Percentiles rank a stretch among this genome's conserved stretches.
Evolutionary conservation across 108 stramenopile species (phyloP).

Genomic region (Pseudonitzschia pungens): DNA sequence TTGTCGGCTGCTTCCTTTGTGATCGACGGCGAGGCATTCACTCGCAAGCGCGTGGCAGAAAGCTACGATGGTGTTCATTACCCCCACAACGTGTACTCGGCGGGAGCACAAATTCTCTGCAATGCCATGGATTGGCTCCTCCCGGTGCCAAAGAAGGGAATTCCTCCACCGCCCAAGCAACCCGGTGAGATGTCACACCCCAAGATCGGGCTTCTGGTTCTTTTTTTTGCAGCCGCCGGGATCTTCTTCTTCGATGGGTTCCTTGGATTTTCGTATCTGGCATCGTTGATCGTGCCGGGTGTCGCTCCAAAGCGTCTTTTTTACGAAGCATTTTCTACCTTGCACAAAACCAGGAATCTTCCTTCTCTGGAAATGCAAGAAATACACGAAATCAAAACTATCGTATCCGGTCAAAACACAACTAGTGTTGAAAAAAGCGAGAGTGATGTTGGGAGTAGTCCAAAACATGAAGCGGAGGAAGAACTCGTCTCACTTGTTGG

Average conservation of each 20-base stretch:
- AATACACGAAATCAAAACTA: background rate
- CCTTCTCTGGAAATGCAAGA: slow-evolving; percentile 23
- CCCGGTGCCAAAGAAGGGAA: slow-evolving; percentile 21
- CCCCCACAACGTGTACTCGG: slow-evolving; percentile 76
- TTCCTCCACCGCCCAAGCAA: slow-evolving; percentile 24
- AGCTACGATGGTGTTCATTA: slow-evolving; percentile 90
- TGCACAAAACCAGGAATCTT: slow-evolving; percentile 46
- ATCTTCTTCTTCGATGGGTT: slow-evolving; percentile 77
- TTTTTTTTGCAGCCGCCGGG: slow-evolving; percentile 59
- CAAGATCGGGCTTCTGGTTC: slow-evolving; percentile 59
- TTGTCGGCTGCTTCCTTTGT: slow-evolving; percentile 63
- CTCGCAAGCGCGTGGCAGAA: slow-evolving; percentile 57
- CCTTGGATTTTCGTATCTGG: slow-evolving; percentile 80
- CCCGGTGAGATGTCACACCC: slow-evolving; percentile 80
- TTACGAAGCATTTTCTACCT: slow-evolving; percentile 59
- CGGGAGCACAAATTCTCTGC: slow-evolving; percentile 79
- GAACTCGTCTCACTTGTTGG: slow-evolving; percentile 16
- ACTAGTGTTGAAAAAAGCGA: no score
- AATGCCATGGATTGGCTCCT: slow-evolving; percentile 86
- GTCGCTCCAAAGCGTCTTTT: slow-evolving; percentile 53
- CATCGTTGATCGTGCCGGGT: slow-evolving; percentile 66
- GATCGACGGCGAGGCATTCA: slow-evolving; percentile 74
- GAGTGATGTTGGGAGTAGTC: background rate
- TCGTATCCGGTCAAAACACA: background rate
- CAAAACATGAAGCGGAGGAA: slow-evolving; percentile 9